Evolutionary conservation across 2,329 filamentous ascomycete species (phyloP).

Genomic region (Neofusicoccum sp.): DNA sequence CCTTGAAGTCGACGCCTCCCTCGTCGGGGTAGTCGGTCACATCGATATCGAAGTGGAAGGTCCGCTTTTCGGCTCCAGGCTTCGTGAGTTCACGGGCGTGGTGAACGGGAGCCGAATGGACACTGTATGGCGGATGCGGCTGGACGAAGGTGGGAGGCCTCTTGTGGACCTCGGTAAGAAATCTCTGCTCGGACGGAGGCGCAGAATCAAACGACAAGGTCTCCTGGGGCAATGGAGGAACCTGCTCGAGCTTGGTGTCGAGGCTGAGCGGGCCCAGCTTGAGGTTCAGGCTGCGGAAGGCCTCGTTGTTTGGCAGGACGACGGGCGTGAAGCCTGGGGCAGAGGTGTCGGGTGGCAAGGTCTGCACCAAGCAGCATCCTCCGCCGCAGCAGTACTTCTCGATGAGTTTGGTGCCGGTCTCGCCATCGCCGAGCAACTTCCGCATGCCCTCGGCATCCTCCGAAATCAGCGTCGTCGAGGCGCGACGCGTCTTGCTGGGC

Average conservation of each 20-base stretch:
- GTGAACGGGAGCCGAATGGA: conserved; percentile 87
- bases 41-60: conserved; percentile 96
- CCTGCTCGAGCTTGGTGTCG: conserved; percentile 69
- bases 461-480: conserved; percentile 68
- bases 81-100: conserved; percentile 84
- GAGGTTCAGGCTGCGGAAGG: conserved; percentile 77
- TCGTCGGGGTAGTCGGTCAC: conserved; percentile 92
- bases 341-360: conserved; percentile 51
- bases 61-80: conserved; percentile 89
- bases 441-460: conserved; percentile 62
- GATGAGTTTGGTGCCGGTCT: conserved; percentile 60
- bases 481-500: conserved; percentile 54
- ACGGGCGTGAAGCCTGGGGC: conserved; percentile 51
- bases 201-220: conserved; percentile 71
- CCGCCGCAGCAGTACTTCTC: conserved; percentile 67
- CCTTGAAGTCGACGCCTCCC: conserved; percentile 86
- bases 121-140: conserved; percentile 89
- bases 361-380: conserved; percentile 64
- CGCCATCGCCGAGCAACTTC: conserved; percentile 58
- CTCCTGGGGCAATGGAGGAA: conserved; percentile 73
- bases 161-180: conserved; percentile 48
- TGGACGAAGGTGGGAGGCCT: conserved; percentile 90
- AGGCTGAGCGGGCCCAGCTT: conserved; percentile 74
- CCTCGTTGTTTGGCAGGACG: conserved; percentile 74
- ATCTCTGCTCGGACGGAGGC: conserved; percentile 45